phyloP scores from a whole-genome alignment of 371 early-diverging fungal species.

The Blyttiomyces sp. region DNA sequence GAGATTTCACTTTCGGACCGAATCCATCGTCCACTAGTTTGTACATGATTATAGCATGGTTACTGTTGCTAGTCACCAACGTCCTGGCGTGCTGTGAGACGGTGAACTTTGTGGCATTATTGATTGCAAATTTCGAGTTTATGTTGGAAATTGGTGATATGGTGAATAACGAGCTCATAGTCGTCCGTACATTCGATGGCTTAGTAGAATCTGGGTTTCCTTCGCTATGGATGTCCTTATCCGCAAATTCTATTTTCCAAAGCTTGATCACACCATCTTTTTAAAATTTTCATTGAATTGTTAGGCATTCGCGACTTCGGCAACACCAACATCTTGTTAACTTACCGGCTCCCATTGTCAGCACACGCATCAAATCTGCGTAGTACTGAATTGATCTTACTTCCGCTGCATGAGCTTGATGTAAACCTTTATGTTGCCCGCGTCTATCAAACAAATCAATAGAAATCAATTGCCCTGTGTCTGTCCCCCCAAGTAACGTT shows the following conservation, averaged over 20 bases:
- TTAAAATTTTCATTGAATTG: too few relatives aligned
- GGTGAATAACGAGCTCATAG: too few relatives aligned
- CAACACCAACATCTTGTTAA: too few relatives aligned
- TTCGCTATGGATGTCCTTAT: too few relatives aligned
- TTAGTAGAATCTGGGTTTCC: too few relatives aligned
- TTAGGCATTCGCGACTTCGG: too few relatives aligned
- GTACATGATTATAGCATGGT: constrained; percentile 2
- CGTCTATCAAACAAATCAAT: constrained; percentile 22
- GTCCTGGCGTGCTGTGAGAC: neutral
- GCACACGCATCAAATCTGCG: constrained; percentile 4
- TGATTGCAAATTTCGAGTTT: neutral
- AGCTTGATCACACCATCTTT: constrained; percentile 14
- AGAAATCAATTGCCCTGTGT: constrained; percentile 39
- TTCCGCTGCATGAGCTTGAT: constrained; percentile 41
- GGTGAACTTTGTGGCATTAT: neutral
- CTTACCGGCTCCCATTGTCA: constrained; percentile 13
- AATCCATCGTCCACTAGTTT: neutral
- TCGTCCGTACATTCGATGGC: too few relatives aligned
- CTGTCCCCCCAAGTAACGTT: constrained; percentile 32
- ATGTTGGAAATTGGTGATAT: neutral
- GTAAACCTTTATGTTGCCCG: constrained; percentile 19
- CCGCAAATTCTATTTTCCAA: constrained; percentile 5
- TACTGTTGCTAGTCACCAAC: neutral
- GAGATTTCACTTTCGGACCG: constrained; percentile 12
- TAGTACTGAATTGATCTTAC: constrained; percentile 4